Conservation (phyloP, 139 green algal species). For the Tetradesmus obliquus region DNA sequence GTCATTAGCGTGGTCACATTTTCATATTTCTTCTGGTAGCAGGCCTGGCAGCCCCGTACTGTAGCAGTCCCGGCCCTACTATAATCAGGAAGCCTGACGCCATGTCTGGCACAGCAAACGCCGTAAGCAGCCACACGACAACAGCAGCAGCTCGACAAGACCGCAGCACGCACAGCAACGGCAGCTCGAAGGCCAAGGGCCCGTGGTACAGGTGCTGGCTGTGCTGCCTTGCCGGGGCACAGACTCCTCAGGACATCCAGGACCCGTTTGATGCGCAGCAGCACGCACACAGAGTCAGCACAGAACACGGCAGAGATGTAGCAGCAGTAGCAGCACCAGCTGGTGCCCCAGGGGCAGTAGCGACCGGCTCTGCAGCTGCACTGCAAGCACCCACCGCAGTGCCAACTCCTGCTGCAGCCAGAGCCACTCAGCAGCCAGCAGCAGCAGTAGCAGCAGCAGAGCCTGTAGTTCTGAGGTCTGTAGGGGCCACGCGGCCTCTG, state of each 20-base stretch:
- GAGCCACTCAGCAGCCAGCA: constrained; percentile 35
- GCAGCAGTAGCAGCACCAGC: neutral
- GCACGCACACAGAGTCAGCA: neutral
- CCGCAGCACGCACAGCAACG: neutral
- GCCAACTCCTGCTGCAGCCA: constrained; percentile 1
- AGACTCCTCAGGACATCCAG: neutral
- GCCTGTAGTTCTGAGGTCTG: neutral
- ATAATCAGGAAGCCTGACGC: neutral
- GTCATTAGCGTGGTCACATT: neutral
- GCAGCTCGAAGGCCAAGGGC: neutral
- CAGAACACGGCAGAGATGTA: neutral
- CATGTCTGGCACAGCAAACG: neutral
- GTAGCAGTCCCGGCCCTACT: neutral
- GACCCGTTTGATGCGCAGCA: neutral
- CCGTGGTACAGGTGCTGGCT: neutral
- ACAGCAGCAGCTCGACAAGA: neutral
- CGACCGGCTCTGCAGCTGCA: neutral
- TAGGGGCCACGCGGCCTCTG: neutral
- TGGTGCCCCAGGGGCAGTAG: neutral
- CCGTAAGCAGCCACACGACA: neutral
- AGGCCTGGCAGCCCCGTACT: neutral
- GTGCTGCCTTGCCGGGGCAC: neutral
- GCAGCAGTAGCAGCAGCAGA: neutral
- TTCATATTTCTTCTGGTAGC: neutral
- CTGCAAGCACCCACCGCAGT: neutral